Evolutionary conservation across 148 eudicot genomes (phyloP).

Genomic region (Rhododendron mucronatum): DNA sequence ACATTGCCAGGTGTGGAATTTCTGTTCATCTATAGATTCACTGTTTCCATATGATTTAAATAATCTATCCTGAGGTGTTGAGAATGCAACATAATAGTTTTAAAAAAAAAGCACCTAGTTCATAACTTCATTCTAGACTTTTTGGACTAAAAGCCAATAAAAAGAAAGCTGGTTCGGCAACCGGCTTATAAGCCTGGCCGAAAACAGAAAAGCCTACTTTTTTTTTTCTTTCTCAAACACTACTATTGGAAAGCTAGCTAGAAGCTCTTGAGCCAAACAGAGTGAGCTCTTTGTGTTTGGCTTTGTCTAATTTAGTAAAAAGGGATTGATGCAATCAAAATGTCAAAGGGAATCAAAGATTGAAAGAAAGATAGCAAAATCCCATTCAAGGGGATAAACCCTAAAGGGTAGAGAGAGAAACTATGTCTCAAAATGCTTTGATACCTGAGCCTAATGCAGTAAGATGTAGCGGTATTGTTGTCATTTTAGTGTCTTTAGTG

Average conservation of each 20-base stretch:
- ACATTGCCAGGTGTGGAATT: conserved; percentile 63
- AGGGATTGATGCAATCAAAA: no score
- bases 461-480: no score
- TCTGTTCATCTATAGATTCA: not conserved
- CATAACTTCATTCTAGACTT: not conserved
- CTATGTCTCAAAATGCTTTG: no score
- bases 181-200: not conserved
- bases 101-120: not conserved
- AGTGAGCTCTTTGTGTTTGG: not conserved
- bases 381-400: no score
- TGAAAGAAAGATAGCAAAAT: no score
- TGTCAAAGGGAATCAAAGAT: no score
- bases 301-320: not conserved
- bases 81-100: not conserved
- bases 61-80: not conserved
- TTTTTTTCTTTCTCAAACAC: not conserved
- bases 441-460: no score
- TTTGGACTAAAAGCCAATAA: not conserved
- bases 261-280: not conserved
- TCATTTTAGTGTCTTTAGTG: no score
- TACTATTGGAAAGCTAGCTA: not conserved
- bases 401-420: no score
- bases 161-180: not conserved
- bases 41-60: not conserved
- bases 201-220: not conserved